Conservation (phyloP, 2,329 filamentous ascomycete genomes). For the Alternaria sp. region DNA sequence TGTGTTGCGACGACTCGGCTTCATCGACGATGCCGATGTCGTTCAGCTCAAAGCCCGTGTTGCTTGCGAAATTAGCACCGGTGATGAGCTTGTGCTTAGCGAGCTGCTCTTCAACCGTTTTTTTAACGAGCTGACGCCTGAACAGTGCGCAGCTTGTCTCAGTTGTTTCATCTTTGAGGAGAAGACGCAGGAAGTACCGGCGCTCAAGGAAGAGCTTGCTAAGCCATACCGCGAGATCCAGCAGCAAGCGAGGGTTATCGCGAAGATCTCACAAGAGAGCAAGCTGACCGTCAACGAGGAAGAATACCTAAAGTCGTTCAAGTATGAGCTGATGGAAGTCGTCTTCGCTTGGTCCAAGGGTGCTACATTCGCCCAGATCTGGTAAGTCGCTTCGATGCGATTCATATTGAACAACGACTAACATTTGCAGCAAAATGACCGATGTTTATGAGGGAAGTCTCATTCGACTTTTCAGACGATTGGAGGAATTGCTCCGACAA, state of each 20-base stretch:
- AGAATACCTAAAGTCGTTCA: slow-evolving; percentile 87
- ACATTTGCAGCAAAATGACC: slow-evolving; percentile 86
- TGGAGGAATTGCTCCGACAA: slow-evolving; percentile 93
- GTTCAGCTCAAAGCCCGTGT: slow-evolving; percentile 97
- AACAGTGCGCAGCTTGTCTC: slow-evolving; percentile 84
- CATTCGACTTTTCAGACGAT: slow-evolving; percentile 92
- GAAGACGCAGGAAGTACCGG: slow-evolving; percentile 78
- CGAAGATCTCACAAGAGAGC: slow-evolving; percentile 93
- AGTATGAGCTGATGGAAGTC: slow-evolving; percentile 96
- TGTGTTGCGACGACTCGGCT: slow-evolving; percentile 89
- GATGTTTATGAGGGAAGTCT: slow-evolving; percentile 96
- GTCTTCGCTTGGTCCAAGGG: slow-evolving; percentile 92
- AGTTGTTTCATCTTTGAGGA: slow-evolving; percentile 98
- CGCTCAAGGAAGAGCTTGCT: slow-evolving; percentile 80
- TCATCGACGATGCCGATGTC: slow-evolving; percentile 94
- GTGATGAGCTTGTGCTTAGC: slow-evolving; percentile 90
- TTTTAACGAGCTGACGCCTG: slow-evolving; percentile 93
- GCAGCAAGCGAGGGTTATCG: slow-evolving; percentile 83
- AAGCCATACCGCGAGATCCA: slow-evolving; percentile 89
- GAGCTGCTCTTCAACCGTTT: slow-evolving; percentile 96
- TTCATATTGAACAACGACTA: slow-evolving; percentile 10
- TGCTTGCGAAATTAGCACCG: slow-evolving; percentile 96
- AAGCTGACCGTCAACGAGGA: slow-evolving; percentile 95
- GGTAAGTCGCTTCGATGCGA: slow-evolving; percentile 67
- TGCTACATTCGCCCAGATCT: slow-evolving; percentile 89